Base-by-base conservation (phyloP, 352 stramenopile genomes). In the Globisporangium perplexum region DNA sequence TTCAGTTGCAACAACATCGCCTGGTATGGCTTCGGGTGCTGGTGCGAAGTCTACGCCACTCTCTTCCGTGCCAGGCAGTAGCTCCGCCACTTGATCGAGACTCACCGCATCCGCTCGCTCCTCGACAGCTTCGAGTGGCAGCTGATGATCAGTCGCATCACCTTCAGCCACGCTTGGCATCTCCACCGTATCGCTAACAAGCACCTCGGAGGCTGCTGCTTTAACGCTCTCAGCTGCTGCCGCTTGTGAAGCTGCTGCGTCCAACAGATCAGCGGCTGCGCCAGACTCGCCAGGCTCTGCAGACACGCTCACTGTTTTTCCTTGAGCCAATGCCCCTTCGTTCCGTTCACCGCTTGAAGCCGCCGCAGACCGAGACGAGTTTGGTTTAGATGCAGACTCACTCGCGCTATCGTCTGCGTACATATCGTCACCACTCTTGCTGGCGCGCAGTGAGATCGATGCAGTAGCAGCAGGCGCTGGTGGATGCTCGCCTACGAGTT, bases 371-470 rank as follows among this genome's bases (percentile, higher is more conserved):
- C 61, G 52, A 47, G 57, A 57, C 26, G 18, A 47, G 14, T 48
- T 49, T 31, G 47, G 20, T 43, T 68, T 63, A 3, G 69, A 60
- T 39, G 70, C 69, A 52, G 71, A 73, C 12, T 69, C 63, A 38
- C 60, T 53, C 18, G 64, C 65, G 11, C 51, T 60, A 43, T 78
- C 71, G 17, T 75, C 59, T 26, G 23, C 62, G 20, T 74, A 74
- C 4, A 76, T 48, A 5, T 71, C 63, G 55, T 74, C 71, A 3
- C 60, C 66, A 35, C 60, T 74, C 53, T 68, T 80, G 30, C 55
- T 71, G 5, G 31, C 49, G 22, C 54, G 60, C 36, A 74, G 46
- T 14, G n/a, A 17, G 17, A 26, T 41, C 23, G n/a, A n/a, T n/a
- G n/a, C n/a, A n/a, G 39, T 7, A 7, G 17, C 20, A 45, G 30